phyloP scores from a whole-genome alignment of 352 stramenopile genomes.

The Phytophthora meadii region DNA sequence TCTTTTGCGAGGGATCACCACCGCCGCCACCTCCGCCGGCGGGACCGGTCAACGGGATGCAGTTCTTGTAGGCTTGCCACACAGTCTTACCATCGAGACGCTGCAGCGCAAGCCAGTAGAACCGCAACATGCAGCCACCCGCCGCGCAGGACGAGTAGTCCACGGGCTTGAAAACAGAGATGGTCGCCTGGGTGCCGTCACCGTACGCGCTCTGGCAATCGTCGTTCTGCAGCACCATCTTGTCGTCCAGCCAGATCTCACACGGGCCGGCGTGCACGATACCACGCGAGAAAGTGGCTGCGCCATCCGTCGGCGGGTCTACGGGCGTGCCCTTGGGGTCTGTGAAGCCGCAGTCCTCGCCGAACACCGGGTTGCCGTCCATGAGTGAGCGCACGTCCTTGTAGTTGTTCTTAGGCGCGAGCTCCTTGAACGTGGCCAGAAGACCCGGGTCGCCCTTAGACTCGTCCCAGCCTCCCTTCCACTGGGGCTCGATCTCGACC shows the following conservation, averaged over 20 bases:
- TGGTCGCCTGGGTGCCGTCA: conserved; percentile 30
- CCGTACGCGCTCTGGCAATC: conserved; percentile 36
- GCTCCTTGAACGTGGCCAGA: conserved; percentile 35
- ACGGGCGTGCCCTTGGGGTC: conserved; percentile 27
- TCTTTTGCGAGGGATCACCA: conserved; percentile 4
- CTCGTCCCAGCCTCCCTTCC: conserved; percentile 33
- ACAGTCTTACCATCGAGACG: conserved; percentile 30
- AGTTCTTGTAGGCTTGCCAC: conserved; percentile 50
- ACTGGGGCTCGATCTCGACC: conserved; percentile 41
- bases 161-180: conserved; percentile 37
- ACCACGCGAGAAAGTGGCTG: conserved; percentile 39
- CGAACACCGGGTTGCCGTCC: conserved; percentile 34
- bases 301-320: conserved; percentile 27
- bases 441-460: conserved; percentile 25
- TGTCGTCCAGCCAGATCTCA: conserved; percentile 40
- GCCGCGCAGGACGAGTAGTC: conserved; percentile 42
- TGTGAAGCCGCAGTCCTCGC: conserved; percentile 38
- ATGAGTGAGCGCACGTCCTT: conserved; percentile 32
- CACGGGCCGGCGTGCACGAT: conserved; percentile 36
- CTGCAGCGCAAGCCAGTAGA: conserved; percentile 43
- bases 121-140: conserved; percentile 36
- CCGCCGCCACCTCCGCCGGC: conserved; percentile 10
- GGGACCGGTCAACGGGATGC: conserved; percentile 34
- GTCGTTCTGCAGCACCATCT: conserved; percentile 40
- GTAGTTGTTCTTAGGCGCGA: conserved; percentile 20